phyloP scores from a whole-genome alignment of 768 basidiomycete genomes.

The Suillus luteus region DNA sequence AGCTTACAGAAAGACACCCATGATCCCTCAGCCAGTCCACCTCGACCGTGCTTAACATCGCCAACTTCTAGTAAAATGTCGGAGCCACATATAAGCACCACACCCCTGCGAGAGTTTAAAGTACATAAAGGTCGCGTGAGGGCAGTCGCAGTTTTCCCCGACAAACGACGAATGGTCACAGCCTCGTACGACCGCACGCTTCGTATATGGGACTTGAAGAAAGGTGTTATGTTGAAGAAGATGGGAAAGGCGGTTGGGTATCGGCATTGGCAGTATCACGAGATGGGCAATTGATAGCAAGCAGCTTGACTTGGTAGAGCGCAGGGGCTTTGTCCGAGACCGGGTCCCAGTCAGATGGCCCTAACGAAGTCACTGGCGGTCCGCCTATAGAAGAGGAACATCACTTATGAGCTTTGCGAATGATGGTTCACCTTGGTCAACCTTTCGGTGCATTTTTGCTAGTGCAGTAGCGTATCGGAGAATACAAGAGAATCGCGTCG shows the following conservation, averaged over 20 bases:
- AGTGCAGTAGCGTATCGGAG: not conserved
- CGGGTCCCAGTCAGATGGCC: not conserved
- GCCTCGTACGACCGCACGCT: not conserved
- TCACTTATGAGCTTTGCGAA: not conserved
- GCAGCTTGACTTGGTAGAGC: no score
- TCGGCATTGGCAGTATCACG: not conserved
- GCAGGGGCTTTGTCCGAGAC: not conserved
- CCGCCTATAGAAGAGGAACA: not conserved
- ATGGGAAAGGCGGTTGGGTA: not conserved
- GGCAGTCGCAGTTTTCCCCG: not conserved
- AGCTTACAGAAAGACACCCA: not conserved
- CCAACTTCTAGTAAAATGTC: not conserved
- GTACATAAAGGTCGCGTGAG: not conserved
- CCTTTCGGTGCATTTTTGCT: not conserved
- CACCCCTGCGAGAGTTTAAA: not conserved
- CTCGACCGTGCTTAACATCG: not conserved
- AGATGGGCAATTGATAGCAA: not conserved
- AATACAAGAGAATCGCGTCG: slow-evolving; percentile 3
- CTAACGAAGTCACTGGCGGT: not conserved
- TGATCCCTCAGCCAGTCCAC: not conserved
- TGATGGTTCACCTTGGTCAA: not conserved
- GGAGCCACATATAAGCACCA: not conserved
- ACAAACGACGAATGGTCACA: not conserved
- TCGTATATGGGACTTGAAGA: not conserved
- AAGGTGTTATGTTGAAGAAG: not conserved